Conservation (phyloP, 768 basidiomycete genomes). For the Rhodocollybia butyracea region DNA sequence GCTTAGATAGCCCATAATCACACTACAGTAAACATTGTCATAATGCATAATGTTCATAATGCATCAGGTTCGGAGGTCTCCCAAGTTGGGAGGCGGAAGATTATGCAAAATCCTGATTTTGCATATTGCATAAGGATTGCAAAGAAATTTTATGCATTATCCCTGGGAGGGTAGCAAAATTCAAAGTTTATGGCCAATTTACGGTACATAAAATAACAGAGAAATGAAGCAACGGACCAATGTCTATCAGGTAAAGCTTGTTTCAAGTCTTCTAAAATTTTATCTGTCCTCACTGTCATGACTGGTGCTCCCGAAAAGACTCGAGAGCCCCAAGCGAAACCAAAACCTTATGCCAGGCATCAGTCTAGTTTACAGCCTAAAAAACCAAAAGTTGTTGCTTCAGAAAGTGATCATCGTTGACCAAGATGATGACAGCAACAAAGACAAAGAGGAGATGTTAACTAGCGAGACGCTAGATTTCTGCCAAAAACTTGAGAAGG, state of each 20-base stretch:
- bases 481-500: not conserved
- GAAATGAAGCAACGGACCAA: not conserved
- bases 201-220: not conserved
- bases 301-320: not conserved
- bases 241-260: not conserved
- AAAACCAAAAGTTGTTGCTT: not conserved
- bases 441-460: not conserved
- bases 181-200: not conserved
- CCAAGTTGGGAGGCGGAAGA: not conserved
- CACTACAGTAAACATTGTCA: no score
- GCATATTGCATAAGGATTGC: not conserved
- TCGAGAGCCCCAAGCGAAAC: not conserved
- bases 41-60: no score
- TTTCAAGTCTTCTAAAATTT: not conserved
- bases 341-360: not conserved
- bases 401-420: not conserved
- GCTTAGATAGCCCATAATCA: no score
- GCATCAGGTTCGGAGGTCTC: not conserved
- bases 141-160: not conserved
- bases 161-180: not conserved
- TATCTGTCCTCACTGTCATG: not conserved
- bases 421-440: not conserved
- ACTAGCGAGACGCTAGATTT: not conserved
- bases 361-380: not conserved
- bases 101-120: not conserved